Evolutionary conservation across 1,139 yeast genomes (phyloP), one percentile per base, ranked within the genome.

Genomic region (Yamadazyma trypodendri): DNA sequence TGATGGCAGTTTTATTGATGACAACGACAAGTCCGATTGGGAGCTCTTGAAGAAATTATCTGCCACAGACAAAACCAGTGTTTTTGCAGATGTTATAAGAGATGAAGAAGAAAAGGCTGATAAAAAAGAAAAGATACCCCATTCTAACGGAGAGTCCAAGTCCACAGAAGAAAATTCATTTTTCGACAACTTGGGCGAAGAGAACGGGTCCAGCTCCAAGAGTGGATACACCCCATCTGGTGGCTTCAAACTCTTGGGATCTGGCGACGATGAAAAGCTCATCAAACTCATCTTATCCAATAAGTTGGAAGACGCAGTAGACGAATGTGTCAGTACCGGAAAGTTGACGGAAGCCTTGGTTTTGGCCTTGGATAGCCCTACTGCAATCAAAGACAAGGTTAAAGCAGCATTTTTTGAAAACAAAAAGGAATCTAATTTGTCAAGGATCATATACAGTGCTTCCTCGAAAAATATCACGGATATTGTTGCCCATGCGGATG

Each of bases 341-440:
- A 75, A 77, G 41, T 64, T 88, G 28, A 62, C 77, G 16, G 97
- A 92, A 56, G 97, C 97, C 2, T 74, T 90, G 48, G 68, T 90
- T 31, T 72, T 94, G 43, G 87, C 97, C 0, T 64, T 86, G 51
- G 84, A 82, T 52, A 85, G 84, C 3, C 60, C 81, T n/a, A 78
- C 75, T 15, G 71, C 68, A 6, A 65, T 82, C 52, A 84, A 84
- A 51, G 70, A 73, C 37, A 77, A 79, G 51, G 97, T 85, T 2
- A 81, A 77, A 54, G 74, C 77, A 51, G 82, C 83, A 13, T 92
- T 83, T 58, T 84, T 89, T 60, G 56, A 71, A 31, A 76, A 79
- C 51, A 66, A 75, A 47, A 79, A 79, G 12, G 58, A 66, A 6
- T 60, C 72, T n/a, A 68, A 82, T 13, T 71, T 86, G 43, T 75